Conservation (phyloP, 179 eudicot species). For the Silene coronaria region DNA sequence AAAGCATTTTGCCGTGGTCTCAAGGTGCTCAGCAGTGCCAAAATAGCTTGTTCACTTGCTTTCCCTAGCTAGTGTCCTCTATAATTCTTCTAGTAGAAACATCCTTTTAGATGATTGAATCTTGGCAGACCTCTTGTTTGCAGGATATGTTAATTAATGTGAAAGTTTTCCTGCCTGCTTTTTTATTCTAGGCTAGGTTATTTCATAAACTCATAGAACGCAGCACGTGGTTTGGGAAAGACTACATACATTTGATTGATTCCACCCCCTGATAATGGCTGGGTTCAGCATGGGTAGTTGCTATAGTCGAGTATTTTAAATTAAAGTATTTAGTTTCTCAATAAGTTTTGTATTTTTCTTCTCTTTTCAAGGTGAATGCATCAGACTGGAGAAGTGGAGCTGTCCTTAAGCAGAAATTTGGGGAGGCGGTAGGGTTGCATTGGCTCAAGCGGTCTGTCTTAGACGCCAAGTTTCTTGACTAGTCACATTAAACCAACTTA, state of each 20-base stretch:
- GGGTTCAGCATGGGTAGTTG: neutral
- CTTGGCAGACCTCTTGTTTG: neutral
- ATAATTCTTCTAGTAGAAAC: neutral
- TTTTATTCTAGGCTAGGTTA: neutral
- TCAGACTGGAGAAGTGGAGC: conserved; percentile 96
- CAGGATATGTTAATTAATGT: neutral
- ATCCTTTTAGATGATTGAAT: neutral
- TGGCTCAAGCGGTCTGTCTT: conserved; percentile 64
- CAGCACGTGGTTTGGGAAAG: neutral
- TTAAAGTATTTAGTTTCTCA: neutral
- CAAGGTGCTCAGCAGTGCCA: neutral
- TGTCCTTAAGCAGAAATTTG: conserved; percentile 73
- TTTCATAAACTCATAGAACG: neutral
- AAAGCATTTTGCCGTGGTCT: conserved; percentile 12
- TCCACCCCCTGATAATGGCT: conserved; percentile 6
- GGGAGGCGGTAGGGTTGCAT: conserved; percentile 77
- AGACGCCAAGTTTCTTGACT: neutral
- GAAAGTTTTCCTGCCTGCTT: neutral
- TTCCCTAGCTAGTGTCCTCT: neutral
- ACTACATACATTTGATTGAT: neutral
- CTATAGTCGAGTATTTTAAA: neutral
- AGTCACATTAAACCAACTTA: neutral
- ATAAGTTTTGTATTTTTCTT: neutral
- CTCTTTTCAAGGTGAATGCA: conserved; percentile 59
- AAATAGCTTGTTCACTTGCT: conserved; percentile 1